A percentile compares a stretch with the other conserved stretches of the same genome.
Evolutionary conservation across 352 stramenopile species (phyloP).

Genomic region (Elongisporangium undulatum): DNA sequence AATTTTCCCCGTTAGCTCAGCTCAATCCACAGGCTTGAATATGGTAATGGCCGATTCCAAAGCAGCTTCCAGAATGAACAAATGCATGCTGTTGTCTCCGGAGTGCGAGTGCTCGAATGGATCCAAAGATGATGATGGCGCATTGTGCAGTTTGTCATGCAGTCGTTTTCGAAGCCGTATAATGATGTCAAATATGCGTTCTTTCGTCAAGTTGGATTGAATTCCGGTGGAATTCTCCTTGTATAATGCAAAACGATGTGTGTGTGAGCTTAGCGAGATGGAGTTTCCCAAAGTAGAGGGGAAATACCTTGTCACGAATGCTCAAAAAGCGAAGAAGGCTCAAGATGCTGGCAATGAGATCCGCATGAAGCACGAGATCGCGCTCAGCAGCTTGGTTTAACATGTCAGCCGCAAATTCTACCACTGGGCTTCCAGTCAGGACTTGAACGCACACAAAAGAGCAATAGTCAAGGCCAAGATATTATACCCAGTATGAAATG

Average conservation of each 20-base stretch:
- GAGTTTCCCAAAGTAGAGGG: neutral
- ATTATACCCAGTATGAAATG: neutral
- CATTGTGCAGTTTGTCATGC: neutral
- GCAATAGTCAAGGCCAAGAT: neutral
- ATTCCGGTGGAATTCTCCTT: neutral
- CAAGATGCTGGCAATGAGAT: slow-evolving; percentile 60
- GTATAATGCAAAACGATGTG: neutral
- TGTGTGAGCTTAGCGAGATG: neutral
- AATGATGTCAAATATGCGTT: neutral
- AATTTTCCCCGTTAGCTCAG: slow-evolving; percentile 3
- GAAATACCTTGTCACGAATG: slow-evolving; percentile 57
- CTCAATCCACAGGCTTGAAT: slow-evolving; percentile 3
- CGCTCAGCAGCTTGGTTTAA: slow-evolving; percentile 42
- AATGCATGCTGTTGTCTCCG: slow-evolving; percentile 17
- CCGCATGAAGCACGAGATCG: slow-evolving; percentile 50
- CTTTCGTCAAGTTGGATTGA: neutral
- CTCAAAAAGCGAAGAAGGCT: slow-evolving; percentile 60
- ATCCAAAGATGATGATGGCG: neutral
- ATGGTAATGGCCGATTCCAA: slow-evolving; percentile 29
- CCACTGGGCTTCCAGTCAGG: slow-evolving; percentile 8
- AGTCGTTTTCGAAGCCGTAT: neutral
- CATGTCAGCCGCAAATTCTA: slow-evolving; percentile 23
- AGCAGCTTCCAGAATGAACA: slow-evolving; percentile 48
- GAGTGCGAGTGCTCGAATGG: neutral
- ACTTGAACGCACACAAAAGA: neutral